Evolutionary conservation across 495 filamentous ascomycete species (phyloP).

Genomic region (Thermochaetoides thermophila): DNA sequence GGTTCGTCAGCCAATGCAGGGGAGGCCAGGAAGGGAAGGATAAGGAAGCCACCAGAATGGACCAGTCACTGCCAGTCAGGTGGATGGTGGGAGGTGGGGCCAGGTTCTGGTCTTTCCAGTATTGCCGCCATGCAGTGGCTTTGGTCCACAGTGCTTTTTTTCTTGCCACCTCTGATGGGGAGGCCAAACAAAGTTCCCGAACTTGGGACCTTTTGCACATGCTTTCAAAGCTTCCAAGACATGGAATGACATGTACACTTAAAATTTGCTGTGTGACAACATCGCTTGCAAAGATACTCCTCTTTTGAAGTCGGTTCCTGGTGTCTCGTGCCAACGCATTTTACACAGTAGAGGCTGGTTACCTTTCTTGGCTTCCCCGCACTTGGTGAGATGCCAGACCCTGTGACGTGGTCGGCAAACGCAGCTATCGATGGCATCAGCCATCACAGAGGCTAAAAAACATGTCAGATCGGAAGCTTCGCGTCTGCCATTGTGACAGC

Average conservation of each 20-base stretch:
- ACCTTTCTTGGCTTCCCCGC: constrained; percentile 5
- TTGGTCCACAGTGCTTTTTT: too few species aligned
- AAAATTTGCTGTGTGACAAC: too few species aligned
- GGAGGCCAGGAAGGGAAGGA: constrained; percentile 17
- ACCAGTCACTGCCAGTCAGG: constrained; percentile 14
- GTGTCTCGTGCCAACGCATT: too few species aligned
- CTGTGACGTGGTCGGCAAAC: constrained; percentile 8
- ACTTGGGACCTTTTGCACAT: too few species aligned
- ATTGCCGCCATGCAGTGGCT: too few species aligned
- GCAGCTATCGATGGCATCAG: too few species aligned
- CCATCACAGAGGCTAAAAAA: neutral
- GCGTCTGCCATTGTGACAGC: too few species aligned
- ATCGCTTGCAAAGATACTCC: too few species aligned
- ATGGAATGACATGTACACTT: too few species aligned
- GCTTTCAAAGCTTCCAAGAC: too few species aligned
- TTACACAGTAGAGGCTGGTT: too few species aligned
- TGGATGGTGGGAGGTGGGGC: constrained; percentile 20
- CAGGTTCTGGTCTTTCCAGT: constrained; percentile 1
- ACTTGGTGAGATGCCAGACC: constrained; percentile 4
- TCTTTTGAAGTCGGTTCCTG: too few species aligned
- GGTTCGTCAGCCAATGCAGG: constrained; percentile 11
- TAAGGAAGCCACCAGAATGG: constrained; percentile 18
- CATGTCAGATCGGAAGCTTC: neutral
- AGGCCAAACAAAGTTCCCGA: neutral
- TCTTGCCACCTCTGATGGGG: constrained; percentile 7